Conservation (phyloP, 1,139 yeast species). For the Geotrichum reessii region DNA sequence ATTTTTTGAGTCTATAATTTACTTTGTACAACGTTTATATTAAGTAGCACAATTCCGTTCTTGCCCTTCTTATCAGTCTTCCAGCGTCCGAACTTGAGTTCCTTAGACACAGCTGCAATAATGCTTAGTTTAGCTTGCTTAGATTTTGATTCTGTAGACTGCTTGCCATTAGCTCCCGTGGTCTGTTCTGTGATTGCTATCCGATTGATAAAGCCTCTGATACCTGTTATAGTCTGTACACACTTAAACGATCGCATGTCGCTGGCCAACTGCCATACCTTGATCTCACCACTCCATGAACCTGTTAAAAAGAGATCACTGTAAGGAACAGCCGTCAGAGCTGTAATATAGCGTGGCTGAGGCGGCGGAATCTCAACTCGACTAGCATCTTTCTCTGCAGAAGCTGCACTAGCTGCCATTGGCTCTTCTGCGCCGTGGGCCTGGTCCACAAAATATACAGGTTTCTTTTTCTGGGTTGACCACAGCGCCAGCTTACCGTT, state of each 20-base stretch:
- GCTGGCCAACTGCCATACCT: constrained; percentile 69
- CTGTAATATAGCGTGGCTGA: constrained; percentile 82
- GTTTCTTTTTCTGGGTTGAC: constrained; percentile 88
- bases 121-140: constrained; percentile 40
- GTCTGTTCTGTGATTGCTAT: constrained; percentile 55
- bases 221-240: constrained; percentile 51
- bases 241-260: constrained; percentile 55
- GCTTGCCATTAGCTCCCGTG: constrained; percentile 42
- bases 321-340: constrained; percentile 81
- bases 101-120: constrained; percentile 68
- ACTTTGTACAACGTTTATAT: constrained; percentile 1
- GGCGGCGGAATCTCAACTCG: constrained; percentile 53
- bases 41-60: constrained; percentile 24
- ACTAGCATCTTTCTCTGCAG: constrained; percentile 56
- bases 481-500: constrained; percentile 84
- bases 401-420: constrained; percentile 46
- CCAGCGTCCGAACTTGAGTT: constrained; percentile 89
- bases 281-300: constrained; percentile 73
- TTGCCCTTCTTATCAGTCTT: constrained; percentile 28
- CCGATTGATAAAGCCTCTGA: constrained; percentile 67
- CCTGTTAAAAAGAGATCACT: constrained; percentile 82
- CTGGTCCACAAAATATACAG: constrained; percentile 57
- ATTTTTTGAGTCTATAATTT: constrained; percentile 8
- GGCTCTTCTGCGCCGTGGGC: constrained; percentile 74
- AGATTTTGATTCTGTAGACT: constrained; percentile 30